Base-by-base conservation (phyloP, 768 basidiomycete species). In the Tulasnella sp. region DNA sequence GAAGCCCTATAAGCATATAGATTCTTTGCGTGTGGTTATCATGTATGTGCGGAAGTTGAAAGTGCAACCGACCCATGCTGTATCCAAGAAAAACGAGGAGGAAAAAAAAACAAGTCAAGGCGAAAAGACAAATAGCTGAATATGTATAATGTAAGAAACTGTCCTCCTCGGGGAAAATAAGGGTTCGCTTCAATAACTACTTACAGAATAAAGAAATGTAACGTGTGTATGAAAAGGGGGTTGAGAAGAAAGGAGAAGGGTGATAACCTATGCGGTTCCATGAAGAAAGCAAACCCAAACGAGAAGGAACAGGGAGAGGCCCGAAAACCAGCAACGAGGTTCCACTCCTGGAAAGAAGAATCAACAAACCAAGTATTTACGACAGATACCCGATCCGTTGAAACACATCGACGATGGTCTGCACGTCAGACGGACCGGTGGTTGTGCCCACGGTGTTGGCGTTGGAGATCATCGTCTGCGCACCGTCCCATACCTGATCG, bases 401-500 rank as follows among this genome's bases (percentile, higher is more conserved):
- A 48, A 57, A 57, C 32, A 57, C 55, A 11, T 37, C 55, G 5
- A 57, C 55, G 11, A 57, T 32, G 9, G 55, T 57, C 43, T 46
- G 31, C 25, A 57, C 55, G 46, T 60, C 59, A 17, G 42, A 31
- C 17, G 52, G 7, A 2, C 56, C 56, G 2, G 59, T 60, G 17
- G 36, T 45, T 21, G 27, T 55, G 6, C 59, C 59, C 41, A 61
- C 52, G 17, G 49, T 55, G 12, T 58, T 49, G 12, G 63, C 63
- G 15, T 41, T 41, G 11, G 49, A 25, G 14, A 64, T 59, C 31
- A 64, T 61, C 29, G 58, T 50, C 23, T 25, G 66, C 34, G 74
- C 75, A 31, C 73, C 73, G 21, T 63, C 64, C 79, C 78, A 83
- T 14, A 78, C 75, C 21, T 62, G 46, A 51, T 76, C 76, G 63